A percentile compares a stretch with the other conserved stretches of the same genome.
phyloP scores from a whole-genome alignment of 2,329 filamentous ascomycete species.

The Didymellaceae sp. region DNA sequence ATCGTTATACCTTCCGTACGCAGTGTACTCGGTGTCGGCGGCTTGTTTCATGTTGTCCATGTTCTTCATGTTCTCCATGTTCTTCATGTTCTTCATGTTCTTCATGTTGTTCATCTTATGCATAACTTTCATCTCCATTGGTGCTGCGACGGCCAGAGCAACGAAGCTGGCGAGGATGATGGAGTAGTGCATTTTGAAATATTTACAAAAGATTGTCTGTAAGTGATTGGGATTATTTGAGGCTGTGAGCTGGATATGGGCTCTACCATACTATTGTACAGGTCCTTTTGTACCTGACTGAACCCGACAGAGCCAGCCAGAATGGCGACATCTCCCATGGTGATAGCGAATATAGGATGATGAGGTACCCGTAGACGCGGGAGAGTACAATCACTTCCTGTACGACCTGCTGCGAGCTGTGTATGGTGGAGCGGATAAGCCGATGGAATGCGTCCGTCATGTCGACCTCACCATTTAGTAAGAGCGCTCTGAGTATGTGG shows the following conservation, averaged over 20 bases:
- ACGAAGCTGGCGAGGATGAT: constrained; percentile 21
- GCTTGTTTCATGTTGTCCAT: constrained; percentile 2
- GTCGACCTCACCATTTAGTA: background rate
- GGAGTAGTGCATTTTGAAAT: constrained; percentile 22
- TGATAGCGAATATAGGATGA: constrained; percentile 4
- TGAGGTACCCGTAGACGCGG: constrained; percentile 11
- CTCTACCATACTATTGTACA: too few relatives aligned
- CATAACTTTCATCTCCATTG: constrained; percentile 8
- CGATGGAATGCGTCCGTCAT: background rate
- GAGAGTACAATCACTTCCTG: background rate
- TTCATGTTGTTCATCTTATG: background rate
- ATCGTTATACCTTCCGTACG: constrained; percentile 4
- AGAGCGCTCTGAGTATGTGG: background rate
- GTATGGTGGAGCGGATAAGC: background rate
- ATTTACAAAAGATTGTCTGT: background rate
- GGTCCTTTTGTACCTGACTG: too few relatives aligned
- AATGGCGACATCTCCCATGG: background rate
- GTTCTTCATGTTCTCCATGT: background rate
- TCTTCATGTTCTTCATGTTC: background rate
- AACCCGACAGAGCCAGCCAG: too few relatives aligned
- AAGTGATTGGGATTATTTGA: background rate
- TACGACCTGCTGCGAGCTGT: background rate
- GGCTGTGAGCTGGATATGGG: background rate
- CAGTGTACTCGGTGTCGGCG: constrained; percentile 5
- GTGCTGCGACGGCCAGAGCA: constrained; percentile 17